Evolutionary conservation across 179 eudicot genomes (phyloP), one percentile per base, ranked within the genome.

Genomic region (Pouteria campechiana): DNA sequence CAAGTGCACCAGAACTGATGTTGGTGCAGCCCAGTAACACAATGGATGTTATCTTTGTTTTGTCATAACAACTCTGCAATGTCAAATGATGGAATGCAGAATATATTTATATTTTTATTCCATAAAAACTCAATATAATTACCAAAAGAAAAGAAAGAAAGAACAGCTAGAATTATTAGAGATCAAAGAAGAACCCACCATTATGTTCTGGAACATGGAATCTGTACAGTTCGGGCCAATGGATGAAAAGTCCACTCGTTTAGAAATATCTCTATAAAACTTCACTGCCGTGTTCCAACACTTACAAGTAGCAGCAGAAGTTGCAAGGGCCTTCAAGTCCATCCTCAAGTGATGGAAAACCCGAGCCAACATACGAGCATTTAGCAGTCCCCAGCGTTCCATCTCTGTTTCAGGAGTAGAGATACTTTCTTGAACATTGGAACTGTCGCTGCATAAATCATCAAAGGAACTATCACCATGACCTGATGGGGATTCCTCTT

Each of bases 331-430:
- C 50, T 70, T 78, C 13, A 79, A 21, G 64, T 89, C 97, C 33
- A 68, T 59, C 61, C 78, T 75, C 31, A 89, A 87, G 50, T 81
- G 79, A 78, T 89, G 86, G 50, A 81, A 85, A 32, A 85, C 60
- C 41, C 97, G 67, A 46, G 95, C 95, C 55, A 89, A 62, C 23
- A 81, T 63, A 68, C 60, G 76, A 45, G 86, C 93, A 66, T 85
- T 76, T 44, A 89, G 61, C 35, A 67, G 55, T 64, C 81, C 95
- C 97, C 97, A 89, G 55, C 63, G 61, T 35, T 62, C 73, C 7
- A 41, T 37, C 32, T 63, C 59, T 43, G 28, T 33, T 49, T 50
- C 57, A 47, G 65, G 35, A 63, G 41, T 60, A 13, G 46, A 41
- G 36, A 25, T 56, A 12, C 48, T 52, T 33, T 54, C 76, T 47